phyloP scores from a whole-genome alignment of 305 asterid species.

The Lippia alba region DNA sequence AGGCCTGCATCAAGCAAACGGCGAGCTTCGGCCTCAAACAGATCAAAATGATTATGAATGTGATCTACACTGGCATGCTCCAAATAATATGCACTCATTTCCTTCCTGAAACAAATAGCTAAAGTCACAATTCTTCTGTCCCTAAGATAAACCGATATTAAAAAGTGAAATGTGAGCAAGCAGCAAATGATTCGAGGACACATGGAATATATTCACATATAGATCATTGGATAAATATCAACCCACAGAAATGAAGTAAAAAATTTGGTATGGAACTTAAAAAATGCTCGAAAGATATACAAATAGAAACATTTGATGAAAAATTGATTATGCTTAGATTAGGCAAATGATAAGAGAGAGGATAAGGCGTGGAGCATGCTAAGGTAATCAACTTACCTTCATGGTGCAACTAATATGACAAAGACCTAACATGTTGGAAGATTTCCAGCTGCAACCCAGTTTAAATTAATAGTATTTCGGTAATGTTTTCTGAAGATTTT shows the following conservation, averaged over 20 bases:
- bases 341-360: neutral
- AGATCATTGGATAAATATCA: slow-evolving; percentile 14
- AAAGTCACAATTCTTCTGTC: slow-evolving; percentile 32
- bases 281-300: slow-evolving; percentile 20
- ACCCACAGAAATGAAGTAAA: slow-evolving; percentile 13
- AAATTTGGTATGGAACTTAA: neutral
- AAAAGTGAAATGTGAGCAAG: slow-evolving; percentile 22
- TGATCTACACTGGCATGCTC: slow-evolving; percentile 92
- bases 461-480: neutral
- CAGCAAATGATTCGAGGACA: slow-evolving; percentile 8
- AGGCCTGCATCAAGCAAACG: slow-evolving; percentile 86
- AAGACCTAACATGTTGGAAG: slow-evolving; percentile 8
- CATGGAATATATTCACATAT: slow-evolving; percentile 12
- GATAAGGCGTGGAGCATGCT: neutral
- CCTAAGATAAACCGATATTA: slow-evolving; percentile 18
- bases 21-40: slow-evolving; percentile 88
- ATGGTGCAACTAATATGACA: neutral
- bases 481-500: neutral
- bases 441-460: slow-evolving; percentile 8
- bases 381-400: slow-evolving; percentile 24
- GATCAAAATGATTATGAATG: slow-evolving; percentile 82
- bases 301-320: slow-evolving; percentile 21
- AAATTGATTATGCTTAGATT: slow-evolving; percentile 3
- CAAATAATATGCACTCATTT: slow-evolving; percentile 94
- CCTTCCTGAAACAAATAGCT: slow-evolving; percentile 76